A percentile compares a stretch with the other conserved stretches of the same genome.
Conservation (phyloP, 2,329 filamentous ascomycete genomes). For the Pseudogymnoascus sp. region DNA sequence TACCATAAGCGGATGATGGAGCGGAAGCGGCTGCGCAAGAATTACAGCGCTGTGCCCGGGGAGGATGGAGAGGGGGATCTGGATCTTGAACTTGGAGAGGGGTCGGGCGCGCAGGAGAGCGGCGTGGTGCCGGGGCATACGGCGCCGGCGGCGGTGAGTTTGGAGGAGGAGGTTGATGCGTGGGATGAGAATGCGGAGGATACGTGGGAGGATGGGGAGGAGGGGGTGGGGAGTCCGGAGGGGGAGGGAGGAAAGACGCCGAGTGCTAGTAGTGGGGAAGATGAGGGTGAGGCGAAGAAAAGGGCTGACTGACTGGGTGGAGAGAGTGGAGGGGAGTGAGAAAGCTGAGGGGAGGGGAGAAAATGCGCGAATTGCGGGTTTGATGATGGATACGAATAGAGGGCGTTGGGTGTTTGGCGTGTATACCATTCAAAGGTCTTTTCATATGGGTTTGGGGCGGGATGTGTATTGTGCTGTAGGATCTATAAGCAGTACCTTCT, state of each 20-base stretch:
- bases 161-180: slow-evolving; percentile 82
- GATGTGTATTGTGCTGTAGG: too few relatives aligned
- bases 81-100: slow-evolving; percentile 71
- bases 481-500: too few relatives aligned
- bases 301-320: too few relatives aligned
- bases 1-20: slow-evolving; percentile 97
- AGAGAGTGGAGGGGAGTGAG: too few relatives aligned
- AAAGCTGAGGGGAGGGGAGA: too few relatives aligned
- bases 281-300: too few relatives aligned
- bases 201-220: slow-evolving; percentile 45
- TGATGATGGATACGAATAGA: too few relatives aligned
- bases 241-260: neutral
- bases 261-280: too few relatives aligned
- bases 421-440: too few relatives aligned
- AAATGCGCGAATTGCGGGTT: too few relatives aligned
- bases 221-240: slow-evolving; percentile 20
- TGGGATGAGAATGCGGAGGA: slow-evolving; percentile 80
- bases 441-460: too few relatives aligned
- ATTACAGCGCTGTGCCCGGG: slow-evolving; percentile 61
- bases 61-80: slow-evolving; percentile 46
- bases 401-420: too few relatives aligned
- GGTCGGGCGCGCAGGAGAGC: slow-evolving; percentile 48
- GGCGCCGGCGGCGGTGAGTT: slow-evolving; percentile 30
- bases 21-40: slow-evolving; percentile 64
- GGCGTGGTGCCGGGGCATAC: slow-evolving; percentile 43